phyloP scores from a whole-genome alignment of 2,329 filamentous ascomycete genomes.

The Fusarium incarnatum region DNA sequence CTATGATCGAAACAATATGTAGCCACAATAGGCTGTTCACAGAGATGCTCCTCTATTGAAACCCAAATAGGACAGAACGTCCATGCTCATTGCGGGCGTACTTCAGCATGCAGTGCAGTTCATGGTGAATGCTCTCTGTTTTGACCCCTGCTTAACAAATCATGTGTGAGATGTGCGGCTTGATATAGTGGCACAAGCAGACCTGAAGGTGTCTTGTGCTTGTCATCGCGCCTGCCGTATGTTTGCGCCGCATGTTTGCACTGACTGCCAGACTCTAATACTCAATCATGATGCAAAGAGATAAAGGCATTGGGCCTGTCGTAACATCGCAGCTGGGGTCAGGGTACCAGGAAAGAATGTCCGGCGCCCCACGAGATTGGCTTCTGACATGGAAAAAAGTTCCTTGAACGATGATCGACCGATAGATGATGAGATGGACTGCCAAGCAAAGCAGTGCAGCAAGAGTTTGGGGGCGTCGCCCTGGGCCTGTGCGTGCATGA shows the following conservation, averaged over 20 bases:
- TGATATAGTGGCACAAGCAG: neutral
- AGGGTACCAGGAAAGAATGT: constrained; percentile 7
- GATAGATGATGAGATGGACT: constrained; percentile 39
- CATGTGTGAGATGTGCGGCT: constrained; percentile 1
- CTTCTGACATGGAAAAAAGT: constrained; percentile 36
- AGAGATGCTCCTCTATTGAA: constrained; percentile 23
- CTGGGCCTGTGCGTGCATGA: constrained; percentile 23
- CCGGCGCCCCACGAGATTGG: constrained; percentile 38
- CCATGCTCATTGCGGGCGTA: constrained; percentile 21
- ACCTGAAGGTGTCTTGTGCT: constrained; percentile 1
- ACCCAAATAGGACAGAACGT: constrained; percentile 13
- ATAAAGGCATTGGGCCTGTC: neutral
- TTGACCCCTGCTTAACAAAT: constrained; percentile 4
- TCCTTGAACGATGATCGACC: constrained; percentile 42
- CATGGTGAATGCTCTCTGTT: neutral
- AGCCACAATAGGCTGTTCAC: constrained; percentile 21
- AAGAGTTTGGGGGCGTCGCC: constrained; percentile 23
- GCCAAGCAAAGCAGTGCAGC: constrained; percentile 11
- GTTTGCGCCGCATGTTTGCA: constrained; percentile 6
- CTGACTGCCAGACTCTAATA: neutral
- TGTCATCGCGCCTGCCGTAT: neutral
- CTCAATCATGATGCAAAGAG: constrained; percentile 1
- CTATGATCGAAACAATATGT: constrained; percentile 26
- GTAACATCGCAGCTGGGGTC: neutral
- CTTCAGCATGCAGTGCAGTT: constrained; percentile 5